Conservation (phyloP, 169 alveolate genomes). For the Plasmodium sp. region DNA sequence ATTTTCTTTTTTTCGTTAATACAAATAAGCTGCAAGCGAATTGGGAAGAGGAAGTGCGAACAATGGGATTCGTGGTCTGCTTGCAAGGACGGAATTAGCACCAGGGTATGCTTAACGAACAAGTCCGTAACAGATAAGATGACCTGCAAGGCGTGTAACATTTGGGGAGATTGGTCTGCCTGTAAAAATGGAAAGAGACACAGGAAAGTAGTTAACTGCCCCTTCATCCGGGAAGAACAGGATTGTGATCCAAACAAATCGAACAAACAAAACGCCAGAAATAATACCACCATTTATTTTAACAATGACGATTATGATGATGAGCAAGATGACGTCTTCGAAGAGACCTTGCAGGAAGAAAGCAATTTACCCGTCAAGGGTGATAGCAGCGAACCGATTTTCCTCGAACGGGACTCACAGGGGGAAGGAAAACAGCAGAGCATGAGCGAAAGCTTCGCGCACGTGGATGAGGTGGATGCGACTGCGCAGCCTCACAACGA, state of each 20-base stretch:
- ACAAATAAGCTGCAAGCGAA: not conserved
- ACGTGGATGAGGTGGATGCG: not conserved
- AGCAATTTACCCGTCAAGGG: not conserved
- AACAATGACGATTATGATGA: not conserved
- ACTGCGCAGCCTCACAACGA: not conserved
- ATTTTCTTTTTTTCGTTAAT: not conserved
- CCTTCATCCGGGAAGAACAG: conserved; percentile 29
- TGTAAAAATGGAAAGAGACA: conserved; percentile 31
- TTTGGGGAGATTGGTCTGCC: conserved; percentile 47
- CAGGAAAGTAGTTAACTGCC: conserved; percentile 17
- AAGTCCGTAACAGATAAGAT: not conserved
- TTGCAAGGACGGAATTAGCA: not conserved
- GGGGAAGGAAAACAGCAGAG: not conserved
- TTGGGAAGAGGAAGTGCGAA: not conserved
- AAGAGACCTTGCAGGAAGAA: not conserved
- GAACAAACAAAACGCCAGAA: not conserved
- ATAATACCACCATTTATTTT: not conserved
- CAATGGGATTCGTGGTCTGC: conserved; percentile 40
- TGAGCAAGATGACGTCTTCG: not conserved
- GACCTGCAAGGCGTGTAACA: conserved; percentile 2
- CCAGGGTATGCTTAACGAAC: conserved; percentile 23
- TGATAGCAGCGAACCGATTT: not conserved
- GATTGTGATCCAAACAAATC: conserved; percentile 13
- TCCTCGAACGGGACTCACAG: not conserved
- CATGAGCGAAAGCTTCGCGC: not conserved